Evolutionary conservation across 202 grass and related monocot species (phyloP).

Genomic region (Elaeis oleifera): DNA sequence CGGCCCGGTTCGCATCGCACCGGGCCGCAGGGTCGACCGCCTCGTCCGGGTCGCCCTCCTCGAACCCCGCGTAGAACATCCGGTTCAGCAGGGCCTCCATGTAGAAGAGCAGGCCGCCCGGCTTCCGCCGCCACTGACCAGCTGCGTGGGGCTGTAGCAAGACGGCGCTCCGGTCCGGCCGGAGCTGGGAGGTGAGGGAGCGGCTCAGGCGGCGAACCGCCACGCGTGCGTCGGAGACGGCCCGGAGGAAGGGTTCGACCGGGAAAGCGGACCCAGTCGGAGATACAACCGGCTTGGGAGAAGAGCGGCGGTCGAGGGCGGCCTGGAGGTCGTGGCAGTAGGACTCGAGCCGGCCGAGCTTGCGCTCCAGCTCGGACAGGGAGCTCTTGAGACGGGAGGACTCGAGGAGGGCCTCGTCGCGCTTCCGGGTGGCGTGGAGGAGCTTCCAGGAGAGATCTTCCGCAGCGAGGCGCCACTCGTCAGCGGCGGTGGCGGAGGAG

Average conservation of each 20-base stretch:
- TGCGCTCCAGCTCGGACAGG: slow-evolving; percentile 61
- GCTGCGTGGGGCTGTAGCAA: slow-evolving; percentile 6
- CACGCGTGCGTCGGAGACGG: slow-evolving; percentile 53
- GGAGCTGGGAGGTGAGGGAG: background rate
- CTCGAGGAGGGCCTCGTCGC: slow-evolving; percentile 75
- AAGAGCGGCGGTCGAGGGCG: slow-evolving; percentile 1
- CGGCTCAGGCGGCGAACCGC: slow-evolving; percentile 5
- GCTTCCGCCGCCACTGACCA: slow-evolving; percentile 6
- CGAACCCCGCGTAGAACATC: slow-evolving; percentile 63
- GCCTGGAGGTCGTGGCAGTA: background rate
- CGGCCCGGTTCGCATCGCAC: slow-evolving; percentile 55
- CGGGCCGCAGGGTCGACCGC: slow-evolving; percentile 50
- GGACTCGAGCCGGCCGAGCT: slow-evolving; percentile 27
- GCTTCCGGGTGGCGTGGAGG: slow-evolving; percentile 53
- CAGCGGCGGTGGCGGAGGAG: slow-evolving; percentile 19
- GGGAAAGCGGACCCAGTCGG: slow-evolving; percentile 21
- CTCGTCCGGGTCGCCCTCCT: slow-evolving; percentile 48
- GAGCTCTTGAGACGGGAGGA: slow-evolving; percentile 62
- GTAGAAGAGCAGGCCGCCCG: slow-evolving; percentile 8
- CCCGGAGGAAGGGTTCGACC: slow-evolving; percentile 44
- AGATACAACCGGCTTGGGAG: background rate
- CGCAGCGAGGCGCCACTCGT: slow-evolving; percentile 67
- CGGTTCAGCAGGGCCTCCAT: slow-evolving; percentile 83
- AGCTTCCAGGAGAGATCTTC: slow-evolving; percentile 73
- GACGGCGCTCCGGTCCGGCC: slow-evolving; percentile 27